phyloP scores from a whole-genome alignment of 2,329 filamentous ascomycete genomes.

The Botrytis deweyae region DNA sequence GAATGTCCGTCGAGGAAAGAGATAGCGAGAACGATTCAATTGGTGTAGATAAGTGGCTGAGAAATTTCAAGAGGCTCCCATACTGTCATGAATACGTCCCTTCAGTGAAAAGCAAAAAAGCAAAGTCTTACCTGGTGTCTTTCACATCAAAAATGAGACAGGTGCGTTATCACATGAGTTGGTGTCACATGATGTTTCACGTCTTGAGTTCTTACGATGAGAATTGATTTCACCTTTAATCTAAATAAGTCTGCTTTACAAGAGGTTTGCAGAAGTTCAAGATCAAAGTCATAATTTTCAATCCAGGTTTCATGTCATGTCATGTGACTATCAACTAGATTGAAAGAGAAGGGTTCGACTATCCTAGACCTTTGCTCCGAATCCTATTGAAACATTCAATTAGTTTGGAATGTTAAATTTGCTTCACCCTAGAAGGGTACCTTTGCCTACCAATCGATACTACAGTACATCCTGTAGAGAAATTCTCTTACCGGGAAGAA shows the following conservation, averaged over 20 bases:
- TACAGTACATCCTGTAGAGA: no score
- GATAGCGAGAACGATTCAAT: not conserved
- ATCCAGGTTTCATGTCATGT: no score
- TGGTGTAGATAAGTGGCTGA: not conserved
- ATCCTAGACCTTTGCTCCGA: not conserved
- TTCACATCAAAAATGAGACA: not conserved
- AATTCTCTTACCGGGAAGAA: no score
- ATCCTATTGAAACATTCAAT: rapidly evolving
- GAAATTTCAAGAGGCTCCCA: not conserved
- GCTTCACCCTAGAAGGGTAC: no score
- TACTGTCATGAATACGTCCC: not conserved
- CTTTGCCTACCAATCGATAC: no score
- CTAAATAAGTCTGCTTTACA: rapidly evolving
- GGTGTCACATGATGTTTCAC: not conserved
- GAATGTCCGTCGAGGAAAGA: not conserved
- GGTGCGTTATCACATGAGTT: not conserved
- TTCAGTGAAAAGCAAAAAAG: not conserved
- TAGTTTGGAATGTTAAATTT: no score
- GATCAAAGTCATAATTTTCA: not conserved
- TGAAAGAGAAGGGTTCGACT: not conserved
- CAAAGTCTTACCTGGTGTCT: not conserved
- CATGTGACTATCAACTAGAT: no score
- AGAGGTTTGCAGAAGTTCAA: rapidly evolving
- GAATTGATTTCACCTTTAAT: no score
- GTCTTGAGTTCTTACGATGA: no score